Evolutionary conservation across 805 yeast species (phyloP), one percentile per base, ranked within the genome.

Genomic region (Clavispora vitiphila): DNA sequence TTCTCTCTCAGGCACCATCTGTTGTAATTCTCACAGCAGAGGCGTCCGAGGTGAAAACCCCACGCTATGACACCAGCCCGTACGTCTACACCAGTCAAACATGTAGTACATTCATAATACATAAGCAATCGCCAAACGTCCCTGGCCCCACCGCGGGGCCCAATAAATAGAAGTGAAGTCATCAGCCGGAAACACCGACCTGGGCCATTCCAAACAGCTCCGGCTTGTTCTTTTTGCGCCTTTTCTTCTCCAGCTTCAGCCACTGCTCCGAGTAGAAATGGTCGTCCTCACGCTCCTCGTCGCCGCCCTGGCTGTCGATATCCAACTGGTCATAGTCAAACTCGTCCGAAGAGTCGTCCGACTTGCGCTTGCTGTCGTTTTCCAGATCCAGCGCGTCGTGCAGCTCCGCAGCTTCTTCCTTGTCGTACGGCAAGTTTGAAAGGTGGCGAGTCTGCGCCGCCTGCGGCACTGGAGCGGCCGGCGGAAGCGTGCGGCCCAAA

Each of bases 251-350:
- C 32, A 29, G 20, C 34, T 40, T 42, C 10, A 48, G 27, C 53
- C 53, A 49, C 20, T 44, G 41, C 11, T 34, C 39, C 14, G 40
- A 44, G 38, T 49, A 49, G 34, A 42, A 49, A 3, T 42, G 32
- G 12, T 47, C 37, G 31, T 49, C 53, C 26, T 47, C 53, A 15
- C 36, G 41, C 35, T 49, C 53, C 25, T 47, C 51, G 8, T 42
- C 40, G n/a, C 44, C 53, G 26, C 44, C 46, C 12, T 41, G 48
- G 37, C 49, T 42, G 34, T 37, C 47, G 8, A 49, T 29, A n/a
- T 48, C 51, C 15, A 49, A 27, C 15, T 42, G 43, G 25, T 49
- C 53, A 29, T 47, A 49, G 22, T 47, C 51, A 35, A 35, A 49
- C 11, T 42, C 50, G 34, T 35, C 40, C 12, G 45, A 38, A 16